Evolutionary conservation across 805 yeast genomes (phyloP), one percentile per base, ranked within the genome.

Genomic region (Jamesozyma hellenica): DNA sequence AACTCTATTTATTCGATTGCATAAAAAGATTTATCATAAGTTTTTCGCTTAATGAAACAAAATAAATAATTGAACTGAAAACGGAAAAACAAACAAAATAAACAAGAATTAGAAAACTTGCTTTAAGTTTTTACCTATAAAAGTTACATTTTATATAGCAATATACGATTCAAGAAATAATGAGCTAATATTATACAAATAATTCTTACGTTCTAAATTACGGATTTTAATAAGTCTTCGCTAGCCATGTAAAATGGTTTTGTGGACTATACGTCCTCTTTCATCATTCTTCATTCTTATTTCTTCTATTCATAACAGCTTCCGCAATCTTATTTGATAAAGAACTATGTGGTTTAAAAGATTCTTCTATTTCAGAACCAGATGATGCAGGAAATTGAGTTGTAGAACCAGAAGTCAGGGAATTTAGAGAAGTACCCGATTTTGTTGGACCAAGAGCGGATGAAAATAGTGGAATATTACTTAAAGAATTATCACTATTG

Each of bases 381-480:
- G 51, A 44, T 15, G 56, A 42, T 7, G 56, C 25, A 32, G 29
- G 21, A 29, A 47, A 32, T 21, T 21, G 23, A 8, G 23, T 21
- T 8, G 8, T 21, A 6, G 23, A 21, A 21, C 23, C 23, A 1
- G 64, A 56, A 3, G 61, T 52, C 19, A 56, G 52, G 16, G 65
- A 56, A 12, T 50, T 39, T 17, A 57, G 51, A 16, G 66, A 59
- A 11, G 51, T 37, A 12, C 51, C 58, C 10, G 53, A 48, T 41
- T 33, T 36, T 8, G 50, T 36, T 23, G 40, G 35, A 2, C 42
- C 44, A 14, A 36, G 19, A 61, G 67, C 48, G 59, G 70, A 71
- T 50, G 75, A 68, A 44, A 66, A 66, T 14, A 66, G 41, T 5
- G 68, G 67, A 26, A 63, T 61, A 36, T 63, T 65, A 4, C 68